phyloP scores from a whole-genome alignment of 2,329 filamentous ascomycete genomes.

The Lecanoromycetidae sp. region DNA sequence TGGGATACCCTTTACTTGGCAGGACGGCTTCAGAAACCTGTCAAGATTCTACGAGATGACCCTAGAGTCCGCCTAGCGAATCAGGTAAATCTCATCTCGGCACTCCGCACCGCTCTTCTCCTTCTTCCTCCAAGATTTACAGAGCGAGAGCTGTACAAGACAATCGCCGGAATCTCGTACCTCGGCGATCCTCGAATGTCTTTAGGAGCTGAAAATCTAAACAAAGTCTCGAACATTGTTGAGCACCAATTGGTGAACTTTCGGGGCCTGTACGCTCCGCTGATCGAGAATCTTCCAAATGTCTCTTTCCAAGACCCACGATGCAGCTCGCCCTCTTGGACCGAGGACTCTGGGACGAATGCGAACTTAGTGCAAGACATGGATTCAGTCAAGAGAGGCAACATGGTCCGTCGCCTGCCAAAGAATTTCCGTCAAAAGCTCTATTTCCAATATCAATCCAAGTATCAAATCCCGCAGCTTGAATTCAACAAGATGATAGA shows the following conservation, averaged over 20 bases:
- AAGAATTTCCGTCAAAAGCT: conserved; percentile 75
- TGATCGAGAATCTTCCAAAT: conserved; percentile 84
- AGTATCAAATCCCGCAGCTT: conserved; percentile 69
- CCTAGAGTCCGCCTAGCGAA: conserved; percentile 85
- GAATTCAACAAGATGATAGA: conserved; percentile 82
- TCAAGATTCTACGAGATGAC: conserved; percentile 93
- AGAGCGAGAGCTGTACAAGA: conserved; percentile 76
- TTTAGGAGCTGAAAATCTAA: conserved; percentile 76
- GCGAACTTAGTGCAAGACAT: conserved; percentile 73
- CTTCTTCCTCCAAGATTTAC: conserved; percentile 75
- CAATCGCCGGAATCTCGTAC: conserved; percentile 86
- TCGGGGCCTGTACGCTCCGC: conserved; percentile 75
- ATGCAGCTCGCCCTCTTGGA: conserved; percentile 48
- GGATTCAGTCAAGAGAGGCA: conserved; percentile 78
- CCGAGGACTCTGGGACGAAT: conserved; percentile 50
- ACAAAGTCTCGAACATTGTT: conserved; percentile 91
- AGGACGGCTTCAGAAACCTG: conserved; percentile 88
- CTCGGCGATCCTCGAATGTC: conserved; percentile 94
- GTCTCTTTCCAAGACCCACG: conserved; percentile 60
- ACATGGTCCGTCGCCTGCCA: conserved; percentile 90
- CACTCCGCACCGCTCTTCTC: conserved; percentile 76
- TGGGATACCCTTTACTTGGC: conserved; percentile 97
- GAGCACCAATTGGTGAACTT: conserved; percentile 84
- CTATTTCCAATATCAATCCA: conserved; percentile 90
- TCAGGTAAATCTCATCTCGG: conserved; percentile 88